Evolutionary conservation across 495 filamentous ascomycete genomes (phyloP), one percentile per base, ranked within the genome.

Genomic region (Elaphomyces granulatus): DNA sequence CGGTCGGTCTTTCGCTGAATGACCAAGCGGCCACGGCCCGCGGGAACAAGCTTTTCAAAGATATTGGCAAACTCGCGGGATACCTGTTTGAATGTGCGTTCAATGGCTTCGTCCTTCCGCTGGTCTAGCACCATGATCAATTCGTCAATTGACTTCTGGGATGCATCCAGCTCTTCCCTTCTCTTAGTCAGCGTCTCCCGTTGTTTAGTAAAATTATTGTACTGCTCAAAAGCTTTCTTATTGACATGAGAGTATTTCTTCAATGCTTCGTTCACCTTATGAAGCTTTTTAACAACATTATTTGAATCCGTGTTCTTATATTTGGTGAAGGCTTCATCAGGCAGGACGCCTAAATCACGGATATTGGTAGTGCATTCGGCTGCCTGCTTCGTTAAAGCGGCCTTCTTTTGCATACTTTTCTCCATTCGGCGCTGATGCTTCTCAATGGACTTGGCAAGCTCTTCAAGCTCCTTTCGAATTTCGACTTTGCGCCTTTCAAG

Each of bases 201-300:
- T 56, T 95, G 85, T 40, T 77, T 81, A 15, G 88, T 95, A 60
- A 96, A 96, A 59, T 77, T 92, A 61, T 86, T 88, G 68, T 95
- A 96, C 58, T 99, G 90, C 58, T 99, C 92, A 46, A 95, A 93
- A 0, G 90, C 90, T 58, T 99, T 99, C 64, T 96, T 99, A 72
- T 99, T 99, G 53, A 99, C 85, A 50, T 94, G 83, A 23, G 81
- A 81, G 65, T 87, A 96, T 54, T 95, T 94, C 62, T 96, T 96
- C 32, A 99, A 68, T 0, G 79, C 74, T 43, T 94, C 85, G 50
- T 94, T 94, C 56, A 88, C 83, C 55, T 90, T 94, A 59, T 90
- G 81, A 6, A 98, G 75, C 16, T 80, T 79, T 48, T 80, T 78
- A n/a, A 84, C 77, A 17, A 94, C 80, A 23, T 69, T 69, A 45